These are phyloP conservation scores for Termitomyces sp. DNA, from an alignment of 768 basidiomycete genomes.

Conservation along the genomic window DNA sequence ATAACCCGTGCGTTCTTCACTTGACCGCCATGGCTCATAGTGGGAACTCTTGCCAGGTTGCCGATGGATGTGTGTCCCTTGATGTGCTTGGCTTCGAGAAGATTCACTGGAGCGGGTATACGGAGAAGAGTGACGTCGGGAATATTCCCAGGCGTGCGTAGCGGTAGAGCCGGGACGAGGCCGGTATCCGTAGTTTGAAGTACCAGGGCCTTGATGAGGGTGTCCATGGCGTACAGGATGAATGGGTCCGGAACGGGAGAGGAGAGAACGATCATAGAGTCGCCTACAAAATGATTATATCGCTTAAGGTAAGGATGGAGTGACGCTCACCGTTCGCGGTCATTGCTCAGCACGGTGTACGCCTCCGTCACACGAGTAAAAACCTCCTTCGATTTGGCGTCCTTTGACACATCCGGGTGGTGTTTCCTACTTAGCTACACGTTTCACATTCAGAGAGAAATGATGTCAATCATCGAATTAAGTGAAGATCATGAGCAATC, in stretches of 20 bases:
- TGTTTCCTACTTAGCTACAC: slow-evolving; percentile 42
- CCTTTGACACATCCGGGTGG: slow-evolving; percentile 47
- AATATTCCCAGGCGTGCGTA: slow-evolving; percentile 38
- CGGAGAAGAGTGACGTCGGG: slow-evolving; percentile 18
- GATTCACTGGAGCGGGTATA: slow-evolving; percentile 19
- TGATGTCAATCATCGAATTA: not conserved
- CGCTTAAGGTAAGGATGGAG: not conserved
- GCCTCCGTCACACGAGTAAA: slow-evolving; percentile 42
- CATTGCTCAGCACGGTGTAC: slow-evolving; percentile 41
- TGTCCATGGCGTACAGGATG: slow-evolving; percentile 21
- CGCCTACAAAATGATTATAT: slow-evolving; percentile 25
- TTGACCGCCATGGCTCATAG: slow-evolving; percentile 15
- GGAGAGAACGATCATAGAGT: slow-evolving; percentile 41
- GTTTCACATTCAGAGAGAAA: not conserved
- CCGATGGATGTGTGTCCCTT: not conserved
- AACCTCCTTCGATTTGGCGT: slow-evolving; percentile 34
- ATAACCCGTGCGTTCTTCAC: slow-evolving; percentile 9
- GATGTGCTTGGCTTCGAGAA: not conserved
- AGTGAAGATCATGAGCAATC: not conserved
- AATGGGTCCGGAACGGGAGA: slow-evolving; percentile 11
- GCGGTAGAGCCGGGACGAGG: slow-evolving; percentile 26
- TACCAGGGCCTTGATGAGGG: slow-evolving; percentile 15
- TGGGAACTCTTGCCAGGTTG: slow-evolving; percentile 7
- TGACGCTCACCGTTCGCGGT: slow-evolving; percentile 35
- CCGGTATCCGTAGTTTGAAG: slow-evolving; percentile 24